Base-by-base conservation (phyloP, 1,139 yeast genomes). In the Suhomyces kunorum region DNA sequence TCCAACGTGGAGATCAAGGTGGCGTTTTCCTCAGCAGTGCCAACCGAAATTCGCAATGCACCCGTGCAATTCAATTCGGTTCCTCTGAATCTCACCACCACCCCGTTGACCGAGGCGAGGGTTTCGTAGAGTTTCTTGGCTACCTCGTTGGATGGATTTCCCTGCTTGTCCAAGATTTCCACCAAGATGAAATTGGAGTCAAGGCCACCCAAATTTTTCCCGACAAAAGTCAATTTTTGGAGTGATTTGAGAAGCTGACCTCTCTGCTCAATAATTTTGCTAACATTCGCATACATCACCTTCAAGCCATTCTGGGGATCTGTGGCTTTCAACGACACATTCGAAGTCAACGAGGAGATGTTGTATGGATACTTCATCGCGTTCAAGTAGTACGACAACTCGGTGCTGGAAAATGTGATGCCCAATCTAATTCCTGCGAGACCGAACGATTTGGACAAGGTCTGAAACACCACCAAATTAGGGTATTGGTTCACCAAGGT, bases 341-440 rank as follows among this genome's bases (percentile, higher is more conserved):
- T 77, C 3, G 97, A 72, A 0, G 98, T 83, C 47, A 87, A 71
- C 6, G 90, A 79, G 8, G 96, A 87, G 38, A 92, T 87, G 61
- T 92, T 94, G 65, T 92, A 94, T 1, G 98, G 98, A 30, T 95
- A 96, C 58, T 90, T 92, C 84, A 92, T 82, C 20, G 95, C 80
- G 60, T 94, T 92, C 53, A 92, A 68, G 39, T 85, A 76, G 13
- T 63, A 56, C 0, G 96, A 76, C 39, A 92, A 70, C 41, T 76
- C 78, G 11, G 70, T 65, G 12, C 76, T 70, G 8, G 90, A 74
- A 58, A 63, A 90, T 1, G 96, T 83, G 45, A 88, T 71, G 16
- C 98, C 98, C 36, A 90, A 61, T 53, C 98, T 76, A 38, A 89
- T 85, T 33, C 98, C 98, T 3, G 98, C 98, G 43, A 92, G 76